Base-by-base conservation (phyloP, 345 rosid genomes). In the Durio zibethinus region DNA sequence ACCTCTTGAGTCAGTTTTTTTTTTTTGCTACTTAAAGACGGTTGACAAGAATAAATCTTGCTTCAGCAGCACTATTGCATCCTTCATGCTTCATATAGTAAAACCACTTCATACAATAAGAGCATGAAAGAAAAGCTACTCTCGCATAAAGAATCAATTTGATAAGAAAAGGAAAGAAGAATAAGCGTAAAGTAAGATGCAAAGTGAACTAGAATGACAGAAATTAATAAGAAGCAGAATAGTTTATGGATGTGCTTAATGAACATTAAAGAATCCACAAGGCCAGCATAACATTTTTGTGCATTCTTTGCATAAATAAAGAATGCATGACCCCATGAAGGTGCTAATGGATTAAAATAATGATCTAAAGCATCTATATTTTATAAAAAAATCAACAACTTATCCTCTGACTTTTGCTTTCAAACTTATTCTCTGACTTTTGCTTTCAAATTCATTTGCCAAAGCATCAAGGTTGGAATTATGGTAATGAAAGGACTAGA, bases 181-280 rank as follows among this genome's bases (percentile, higher is more conserved):
- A 82, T 78, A 68, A 67, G 23, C 60, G 53, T 70, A 82, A 78
- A 79, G 80, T 66, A 27, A 80, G 82, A 87, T 87, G 84, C 87
- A 72, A 79, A 80, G 81, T 68, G 35, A 69, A 33, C 56, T 15
- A 23, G 38, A 69, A 68, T 53, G 50, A 71, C 57, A n/a, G 25
- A 7, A 5, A 53, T 38, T 38, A 38, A 38, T 6, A 38, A 38
- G 40, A 31, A 31, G 33, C 33, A 31, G 33, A 38, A 38, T 38
- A 38, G 5, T 38, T 6, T 38, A 6, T 38, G 40, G 40, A 38
- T 38, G 40, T 38, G 40, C 40, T 38, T 38, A 38, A 38, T 38
- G 5, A 38, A 38, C 40, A 38, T 38, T 38, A 38, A 38, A 38
- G 40, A 38, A 5, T 38, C 40, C 8, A 38, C 40, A 38, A 6